These are phyloP conservation scores for Chaetomium globosum DNA, from an alignment of 2,329 filamentous ascomycete genomes.

Conservation along the genomic window DNA sequence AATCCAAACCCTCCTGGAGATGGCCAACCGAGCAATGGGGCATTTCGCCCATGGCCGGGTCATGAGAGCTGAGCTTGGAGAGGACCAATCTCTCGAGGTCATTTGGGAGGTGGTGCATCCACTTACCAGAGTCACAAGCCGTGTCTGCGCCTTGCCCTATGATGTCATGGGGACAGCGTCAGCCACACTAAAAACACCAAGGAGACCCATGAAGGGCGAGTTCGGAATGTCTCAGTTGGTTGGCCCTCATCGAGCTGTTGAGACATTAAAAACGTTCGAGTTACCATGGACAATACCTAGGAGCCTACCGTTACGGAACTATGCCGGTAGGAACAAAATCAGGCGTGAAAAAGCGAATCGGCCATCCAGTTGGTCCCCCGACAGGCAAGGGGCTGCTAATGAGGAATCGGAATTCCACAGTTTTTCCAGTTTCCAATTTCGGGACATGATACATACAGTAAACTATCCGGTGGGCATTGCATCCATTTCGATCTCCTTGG, in stretches of 20 bases:
- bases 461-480: not conserved
- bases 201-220: not conserved
- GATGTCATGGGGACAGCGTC: constrained; percentile 14
- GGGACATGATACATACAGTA: not conserved
- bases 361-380: too few relatives aligned
- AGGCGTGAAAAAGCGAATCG: not conserved
- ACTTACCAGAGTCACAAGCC: not conserved
- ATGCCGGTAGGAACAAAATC: not conserved
- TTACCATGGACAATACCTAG: not conserved
- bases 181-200: constrained; percentile 1
- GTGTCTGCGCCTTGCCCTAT: constrained; percentile 3
- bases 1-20: not conserved
- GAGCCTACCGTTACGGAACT: not conserved
- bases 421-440: not conserved
- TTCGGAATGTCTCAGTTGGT: not conserved
- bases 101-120: not conserved
- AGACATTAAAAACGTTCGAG: not conserved
- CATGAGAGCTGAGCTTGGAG: constrained; percentile 4
- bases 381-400: not conserved
- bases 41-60: not conserved
- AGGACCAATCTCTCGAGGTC: not conserved
- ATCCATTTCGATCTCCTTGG: not conserved
- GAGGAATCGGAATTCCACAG: not conserved
- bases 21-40: not conserved
- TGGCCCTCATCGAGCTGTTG: not conserved